Evolutionary conservation across 2,329 filamentous ascomycete genomes (phyloP).

Genomic region (Pseudogymnoascus sp.): DNA sequence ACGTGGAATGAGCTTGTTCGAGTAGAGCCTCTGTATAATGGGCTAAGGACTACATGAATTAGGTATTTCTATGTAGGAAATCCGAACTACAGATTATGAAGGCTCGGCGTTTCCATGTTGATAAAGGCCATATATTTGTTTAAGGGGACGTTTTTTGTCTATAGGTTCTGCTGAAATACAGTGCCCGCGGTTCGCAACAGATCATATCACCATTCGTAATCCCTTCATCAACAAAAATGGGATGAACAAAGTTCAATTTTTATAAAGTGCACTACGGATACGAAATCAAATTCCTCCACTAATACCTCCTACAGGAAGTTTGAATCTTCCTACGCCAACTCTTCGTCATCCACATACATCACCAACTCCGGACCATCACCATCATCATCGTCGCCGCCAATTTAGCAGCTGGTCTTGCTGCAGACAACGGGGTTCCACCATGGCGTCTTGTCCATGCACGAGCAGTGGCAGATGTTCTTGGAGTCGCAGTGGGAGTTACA

Average conservation of each 20-base stretch:
- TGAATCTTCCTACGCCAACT: background rate
- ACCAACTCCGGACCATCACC: background rate
- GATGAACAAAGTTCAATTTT: background rate
- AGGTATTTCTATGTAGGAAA: background rate
- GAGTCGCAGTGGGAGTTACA: slow-evolving; percentile 14
- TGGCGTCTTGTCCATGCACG: slow-evolving; percentile 13
- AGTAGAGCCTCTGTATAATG: background rate
- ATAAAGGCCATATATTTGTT: background rate
- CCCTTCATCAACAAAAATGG: background rate
- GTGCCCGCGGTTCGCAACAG: background rate
- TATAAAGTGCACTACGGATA: background rate
- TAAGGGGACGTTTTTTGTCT: background rate
- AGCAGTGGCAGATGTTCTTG: slow-evolving; percentile 14
- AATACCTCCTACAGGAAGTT: background rate
- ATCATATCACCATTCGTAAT: background rate
- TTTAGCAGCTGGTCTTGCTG: slow-evolving; percentile 14
- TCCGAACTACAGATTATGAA: background rate
- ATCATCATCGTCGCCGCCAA: background rate
- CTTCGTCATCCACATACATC: background rate
- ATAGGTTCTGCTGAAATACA: background rate
- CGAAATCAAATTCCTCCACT: background rate
- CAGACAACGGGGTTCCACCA: slow-evolving; percentile 15
- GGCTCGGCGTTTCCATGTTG: background rate
- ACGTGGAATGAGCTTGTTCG: background rate
- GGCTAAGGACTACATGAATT: background rate